These are phyloP conservation scores for Aspergillus sp. DNA, from an alignment of 2,329 filamentous ascomycete species.

Conservation along the genomic window DNA sequence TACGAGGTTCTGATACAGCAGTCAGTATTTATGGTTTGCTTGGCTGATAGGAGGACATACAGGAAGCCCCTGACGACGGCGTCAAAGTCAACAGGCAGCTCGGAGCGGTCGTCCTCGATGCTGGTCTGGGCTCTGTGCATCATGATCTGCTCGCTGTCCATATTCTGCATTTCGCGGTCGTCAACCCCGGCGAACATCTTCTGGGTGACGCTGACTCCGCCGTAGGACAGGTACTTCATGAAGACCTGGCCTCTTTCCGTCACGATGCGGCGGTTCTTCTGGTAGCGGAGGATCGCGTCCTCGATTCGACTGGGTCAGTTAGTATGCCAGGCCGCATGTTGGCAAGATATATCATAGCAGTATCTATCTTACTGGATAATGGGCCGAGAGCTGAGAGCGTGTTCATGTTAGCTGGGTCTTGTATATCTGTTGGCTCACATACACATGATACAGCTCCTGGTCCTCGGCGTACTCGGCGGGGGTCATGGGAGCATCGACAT, in stretches of 20 bases:
- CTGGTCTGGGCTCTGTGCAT: conserved; percentile 47
- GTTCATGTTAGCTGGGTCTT: conserved; percentile 1
- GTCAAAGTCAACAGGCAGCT: conserved; percentile 73
- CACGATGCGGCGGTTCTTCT: conserved; percentile 64
- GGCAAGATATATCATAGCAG: no score
- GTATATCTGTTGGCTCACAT: conserved; percentile 25
- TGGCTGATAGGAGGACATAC: conserved; percentile 37
- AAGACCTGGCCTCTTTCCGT: conserved; percentile 56
- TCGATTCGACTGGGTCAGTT: conserved; percentile 59
- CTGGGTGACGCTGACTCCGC: conserved; percentile 60
- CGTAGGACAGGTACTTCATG: conserved; percentile 69
- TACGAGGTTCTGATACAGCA: conserved; percentile 44
- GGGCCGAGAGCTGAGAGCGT: conserved; percentile 27
- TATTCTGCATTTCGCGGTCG: conserved; percentile 51
- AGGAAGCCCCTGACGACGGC: conserved; percentile 70
- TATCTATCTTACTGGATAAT: conserved; percentile 48
- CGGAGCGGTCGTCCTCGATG: conserved; percentile 46
- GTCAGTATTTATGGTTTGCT: conserved; percentile 1
- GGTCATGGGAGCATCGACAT: conserved; percentile 68
- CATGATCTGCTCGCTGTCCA: conserved; percentile 56
- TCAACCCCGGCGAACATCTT: conserved; percentile 57
- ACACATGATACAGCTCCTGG: conserved; percentile 57
- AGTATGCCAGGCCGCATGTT: not conserved
- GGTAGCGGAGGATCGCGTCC: conserved; percentile 72
- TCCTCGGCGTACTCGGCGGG: conserved; percentile 60